phyloP scores from a whole-genome alignment of 306 rosid species.

The Rubus parviflorus region DNA sequence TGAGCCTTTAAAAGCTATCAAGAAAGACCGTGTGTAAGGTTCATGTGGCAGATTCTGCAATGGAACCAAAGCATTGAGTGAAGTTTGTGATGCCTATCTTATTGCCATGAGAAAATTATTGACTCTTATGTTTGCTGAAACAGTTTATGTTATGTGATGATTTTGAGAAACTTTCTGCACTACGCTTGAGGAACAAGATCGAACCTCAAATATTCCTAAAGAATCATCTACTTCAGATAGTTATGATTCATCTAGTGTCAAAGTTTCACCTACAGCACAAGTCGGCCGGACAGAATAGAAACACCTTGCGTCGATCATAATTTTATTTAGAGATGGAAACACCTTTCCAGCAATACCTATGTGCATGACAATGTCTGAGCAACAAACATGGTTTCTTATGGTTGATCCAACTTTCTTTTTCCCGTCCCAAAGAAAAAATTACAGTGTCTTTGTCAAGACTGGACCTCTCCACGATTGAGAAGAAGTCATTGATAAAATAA shows the following conservation, averaged over 20 bases:
- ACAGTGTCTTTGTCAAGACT: not conserved
- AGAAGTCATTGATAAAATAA: not conserved
- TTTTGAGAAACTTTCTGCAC: slow-evolving; percentile 89
- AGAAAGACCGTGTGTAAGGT: slow-evolving; percentile 64
- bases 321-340: not conserved
- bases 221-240: slow-evolving; percentile 41
- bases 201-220: slow-evolving; percentile 39
- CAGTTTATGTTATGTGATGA: slow-evolving; percentile 79
- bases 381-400: not conserved
- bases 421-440: not conserved
- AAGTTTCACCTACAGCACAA: slow-evolving; percentile 93
- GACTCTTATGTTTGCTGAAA: slow-evolving; percentile 76
- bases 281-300: slow-evolving; percentile 44
- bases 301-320: not conserved
- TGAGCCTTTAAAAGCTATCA: slow-evolving; percentile 62
- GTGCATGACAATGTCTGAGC: not conserved
- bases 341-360: not conserved
- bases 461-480: not conserved
- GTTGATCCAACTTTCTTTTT: not conserved
- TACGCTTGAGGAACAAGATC: slow-evolving; percentile 61
- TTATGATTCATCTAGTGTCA: slow-evolving; percentile 64
- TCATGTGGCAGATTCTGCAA: slow-evolving; percentile 90
- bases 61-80: slow-evolving; percentile 87
- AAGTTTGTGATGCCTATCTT: slow-evolving; percentile 68
- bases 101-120: slow-evolving; percentile 55